phyloP scores from a whole-genome alignment of 306 rosid species.

The Styphnolobium japonicum region DNA sequence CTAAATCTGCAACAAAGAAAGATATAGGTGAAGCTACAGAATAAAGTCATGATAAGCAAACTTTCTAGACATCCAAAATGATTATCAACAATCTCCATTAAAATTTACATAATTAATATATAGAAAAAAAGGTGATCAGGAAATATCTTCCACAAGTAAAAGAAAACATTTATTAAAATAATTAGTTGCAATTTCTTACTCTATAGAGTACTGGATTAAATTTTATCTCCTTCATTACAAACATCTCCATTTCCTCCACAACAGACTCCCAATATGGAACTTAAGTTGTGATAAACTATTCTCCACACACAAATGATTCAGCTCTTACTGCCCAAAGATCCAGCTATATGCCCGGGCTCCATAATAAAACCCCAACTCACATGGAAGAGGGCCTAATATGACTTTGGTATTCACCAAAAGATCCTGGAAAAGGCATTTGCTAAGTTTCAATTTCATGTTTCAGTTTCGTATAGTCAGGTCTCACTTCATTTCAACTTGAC shows the following conservation, averaged over 20 bases:
- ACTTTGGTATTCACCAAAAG: not conserved
- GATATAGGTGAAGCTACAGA: not conserved
- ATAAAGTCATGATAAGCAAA: constrained; percentile 12
- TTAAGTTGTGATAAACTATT: not conserved
- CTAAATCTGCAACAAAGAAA: constrained; percentile 70
- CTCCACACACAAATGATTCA: not conserved
- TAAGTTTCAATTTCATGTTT: not conserved
- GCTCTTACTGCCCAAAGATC: not conserved
- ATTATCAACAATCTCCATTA: not conserved
- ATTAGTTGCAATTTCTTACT: not conserved
- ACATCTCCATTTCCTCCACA: not conserved
- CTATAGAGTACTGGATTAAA: not conserved
- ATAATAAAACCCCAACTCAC: not conserved
- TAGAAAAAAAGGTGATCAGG: not conserved
- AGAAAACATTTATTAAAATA: not conserved
- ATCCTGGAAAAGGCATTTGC: not conserved
- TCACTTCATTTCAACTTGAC: not conserved
- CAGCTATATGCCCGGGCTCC: not conserved
- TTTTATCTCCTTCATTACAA: not conserved
- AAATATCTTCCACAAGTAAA: constrained; percentile 1
- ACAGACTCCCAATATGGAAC: not conserved
- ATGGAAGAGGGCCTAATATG: not conserved
- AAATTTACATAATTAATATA: not conserved
- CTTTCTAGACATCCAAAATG: not conserved
- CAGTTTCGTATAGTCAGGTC: not conserved